Base-by-base conservation (phyloP, 768 basidiomycete species). In the Russula emetica region DNA sequence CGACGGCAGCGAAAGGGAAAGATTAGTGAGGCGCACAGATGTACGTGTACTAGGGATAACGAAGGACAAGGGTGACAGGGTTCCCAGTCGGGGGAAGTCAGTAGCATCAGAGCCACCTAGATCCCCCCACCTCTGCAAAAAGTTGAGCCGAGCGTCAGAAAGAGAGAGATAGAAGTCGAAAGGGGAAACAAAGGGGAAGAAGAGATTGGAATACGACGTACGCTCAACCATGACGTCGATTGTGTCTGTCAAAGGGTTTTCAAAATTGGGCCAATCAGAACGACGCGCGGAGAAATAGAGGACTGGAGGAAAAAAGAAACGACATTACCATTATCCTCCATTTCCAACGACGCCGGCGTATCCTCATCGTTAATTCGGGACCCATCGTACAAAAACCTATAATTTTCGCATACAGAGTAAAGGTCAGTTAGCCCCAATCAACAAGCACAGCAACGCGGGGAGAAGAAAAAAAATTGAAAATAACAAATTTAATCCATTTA, bases 201-300 rank as follows among this genome's bases (percentile, higher is more conserved):
- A 22, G 45, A 47, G 20, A 44, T 44, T 49, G 9, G 32, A 63
- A 55, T 34, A 52, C 14, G n/a, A 82, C 86, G 67, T 78, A 95
- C 93, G 94, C 78, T 96, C 93, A 64, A 96, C 90, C 88, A 94
- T 92, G 66, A 95, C 94, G 81, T 98, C 94, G 76, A 98, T 94
- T 8, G 92, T 86, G 73, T 98, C 94, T 86, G 70, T 26, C 32
- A 36, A 0, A 32, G 36, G n/a, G 24, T 42, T 60, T 49, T 22
- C 18, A 26, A 36, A 6, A 49, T 24, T 26, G 63, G 58, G 28
- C 59, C 51, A 38, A 60, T 50, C 36, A 61, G 51, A 24, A 54
- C 22, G 45, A 53, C n/a, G 38, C 18, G 45, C 40, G 36, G 34
- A 32, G n/a, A 32, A 30, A 42, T 1, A 34, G 30, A 4, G 14